Percentiles rank a stretch among this genome's conserved stretches.
phyloP scores from a whole-genome alignment of 2,329 filamentous ascomycete genomes.

The Shiraia bambusicola region DNA sequence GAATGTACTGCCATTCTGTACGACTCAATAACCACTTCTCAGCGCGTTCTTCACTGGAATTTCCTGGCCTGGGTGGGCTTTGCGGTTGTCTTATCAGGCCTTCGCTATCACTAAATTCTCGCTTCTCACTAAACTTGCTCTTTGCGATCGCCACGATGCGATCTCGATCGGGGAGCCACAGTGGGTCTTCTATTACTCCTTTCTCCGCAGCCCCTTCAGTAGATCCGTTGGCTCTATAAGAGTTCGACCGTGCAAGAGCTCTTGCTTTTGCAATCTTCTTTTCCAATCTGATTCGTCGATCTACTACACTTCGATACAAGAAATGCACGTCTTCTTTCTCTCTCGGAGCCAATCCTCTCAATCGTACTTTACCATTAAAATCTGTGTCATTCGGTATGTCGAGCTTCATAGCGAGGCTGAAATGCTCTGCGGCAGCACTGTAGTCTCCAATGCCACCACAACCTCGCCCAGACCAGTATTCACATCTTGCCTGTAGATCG shows the following conservation, averaged over 20 bases:
- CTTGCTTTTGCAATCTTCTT: not conserved
- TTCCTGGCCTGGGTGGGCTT: no score
- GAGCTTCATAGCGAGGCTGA: slow-evolving; percentile 9
- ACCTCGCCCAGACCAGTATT: slow-evolving; percentile 24
- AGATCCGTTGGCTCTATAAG: not conserved
- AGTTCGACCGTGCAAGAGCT: not conserved
- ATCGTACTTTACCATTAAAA: not conserved
- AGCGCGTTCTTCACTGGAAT: not conserved
- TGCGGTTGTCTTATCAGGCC: not conserved
- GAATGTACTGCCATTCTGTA: slow-evolving; percentile 3
- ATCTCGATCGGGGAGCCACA: slow-evolving; percentile 5
- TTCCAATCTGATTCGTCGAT: not conserved
- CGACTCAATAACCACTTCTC: not conserved
- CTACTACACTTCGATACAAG: slow-evolving; percentile 3
- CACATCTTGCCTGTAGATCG: slow-evolving; percentile 15
- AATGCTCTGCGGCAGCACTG: slow-evolving; percentile 9
- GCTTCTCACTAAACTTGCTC: not conserved
- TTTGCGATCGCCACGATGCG: not conserved
- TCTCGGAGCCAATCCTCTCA: slow-evolving; percentile 2
- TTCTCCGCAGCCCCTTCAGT: not conserved
- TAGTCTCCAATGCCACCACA: slow-evolving; percentile 11
- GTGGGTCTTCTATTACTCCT: not conserved
- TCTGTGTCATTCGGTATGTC: slow-evolving; percentile 2
- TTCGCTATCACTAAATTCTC: not conserved
- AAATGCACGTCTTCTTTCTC: slow-evolving; percentile 12